Percentiles rank a stretch among this genome's conserved stretches.
Conservation (phyloP, 345 rosid genomes). For the Hevea brasiliensis region DNA sequence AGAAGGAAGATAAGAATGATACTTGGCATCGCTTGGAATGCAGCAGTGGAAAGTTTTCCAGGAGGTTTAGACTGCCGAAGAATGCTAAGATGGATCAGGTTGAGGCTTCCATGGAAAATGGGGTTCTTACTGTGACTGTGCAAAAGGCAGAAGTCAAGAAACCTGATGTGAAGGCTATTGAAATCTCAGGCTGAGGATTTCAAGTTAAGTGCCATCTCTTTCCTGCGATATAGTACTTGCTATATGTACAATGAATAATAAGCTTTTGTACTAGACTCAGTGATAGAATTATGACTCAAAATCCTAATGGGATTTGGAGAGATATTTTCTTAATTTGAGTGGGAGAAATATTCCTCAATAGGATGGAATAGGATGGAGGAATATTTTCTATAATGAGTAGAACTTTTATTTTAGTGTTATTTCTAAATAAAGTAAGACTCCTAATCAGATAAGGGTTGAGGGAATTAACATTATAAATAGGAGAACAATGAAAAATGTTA, state of each 20-base stretch:
- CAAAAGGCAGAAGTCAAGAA: slow-evolving; percentile 7
- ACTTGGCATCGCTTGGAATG: slow-evolving; percentile 14
- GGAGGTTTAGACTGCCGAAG: slow-evolving; percentile 19
- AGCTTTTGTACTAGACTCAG: neutral
- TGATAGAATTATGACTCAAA: too few relatives aligned
- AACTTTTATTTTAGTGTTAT: too few relatives aligned
- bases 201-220: neutral
- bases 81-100: slow-evolving; percentile 13
- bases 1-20: slow-evolving; percentile 18
- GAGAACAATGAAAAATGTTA: too few relatives aligned
- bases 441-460: too few relatives aligned
- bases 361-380: too few relatives aligned
- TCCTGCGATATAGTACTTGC: neutral
- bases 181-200: slow-evolving; percentile 11
- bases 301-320: too few relatives aligned
- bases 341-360: too few relatives aligned
- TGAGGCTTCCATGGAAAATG: slow-evolving; percentile 18
- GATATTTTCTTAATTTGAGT: too few relatives aligned
- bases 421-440: too few relatives aligned
- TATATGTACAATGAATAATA: neutral
- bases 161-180: slow-evolving; percentile 14
- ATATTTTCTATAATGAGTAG: too few relatives aligned
- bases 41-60: slow-evolving; percentile 17
- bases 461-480: too few relatives aligned
- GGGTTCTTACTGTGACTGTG: slow-evolving; percentile 17